Base-by-base conservation (phyloP, 139 green algal species). In the Coccomyxa sp. region DNA sequence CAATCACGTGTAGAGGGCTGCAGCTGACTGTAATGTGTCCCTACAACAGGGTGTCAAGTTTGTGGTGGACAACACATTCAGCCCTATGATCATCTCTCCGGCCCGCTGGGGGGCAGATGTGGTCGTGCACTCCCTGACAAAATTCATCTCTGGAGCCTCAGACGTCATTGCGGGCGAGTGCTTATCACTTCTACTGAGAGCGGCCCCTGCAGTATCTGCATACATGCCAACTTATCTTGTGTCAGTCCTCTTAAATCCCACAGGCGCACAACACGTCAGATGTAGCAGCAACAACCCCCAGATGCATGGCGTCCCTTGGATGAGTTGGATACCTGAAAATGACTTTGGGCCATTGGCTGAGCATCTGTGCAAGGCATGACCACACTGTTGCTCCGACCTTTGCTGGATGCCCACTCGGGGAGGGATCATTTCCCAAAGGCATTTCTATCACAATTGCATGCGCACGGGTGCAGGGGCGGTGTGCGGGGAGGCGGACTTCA, bases 41-140 rank as follows among this genome's bases (percentile, higher is more conserved):
- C n/a, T n/a, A n/a, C n/a, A n/a, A 55, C 74, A 83, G 58, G 81
- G 86, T 16, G 58, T 83, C 0, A 73, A 74, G 39, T 82, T 95
- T 55, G 87, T 95, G 37, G 91, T 95, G 36, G 90, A 95, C 89
- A 95, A 95, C 88, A 95, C 90, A 0, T 95, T 95, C 83, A 86
- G 88, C 6, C 88, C 91, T 0, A 33, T 88, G 14, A 37, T 89
- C 0, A 68, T 95, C 3, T 90, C 86, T 0, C 91, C 91, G 27
- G 36, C 75, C 0, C 40, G 54, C 14, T 83, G 76, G 37, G 91
- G 91, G 9, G 91, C 90, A 0, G 91, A 95, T 68, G 74, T 95
- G 0, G 88, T 95, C 10, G 79, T 95, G 50, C 91, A 95, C 83
- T 88, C 78, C 70, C 73, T 95, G 29, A 95, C 91, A 70, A 95